Percentiles rank a stretch among this genome's conserved stretches.
phyloP scores from a whole-genome alignment of 1,284 basidiomycete species.

The Stygiomarasmius scandens region DNA sequence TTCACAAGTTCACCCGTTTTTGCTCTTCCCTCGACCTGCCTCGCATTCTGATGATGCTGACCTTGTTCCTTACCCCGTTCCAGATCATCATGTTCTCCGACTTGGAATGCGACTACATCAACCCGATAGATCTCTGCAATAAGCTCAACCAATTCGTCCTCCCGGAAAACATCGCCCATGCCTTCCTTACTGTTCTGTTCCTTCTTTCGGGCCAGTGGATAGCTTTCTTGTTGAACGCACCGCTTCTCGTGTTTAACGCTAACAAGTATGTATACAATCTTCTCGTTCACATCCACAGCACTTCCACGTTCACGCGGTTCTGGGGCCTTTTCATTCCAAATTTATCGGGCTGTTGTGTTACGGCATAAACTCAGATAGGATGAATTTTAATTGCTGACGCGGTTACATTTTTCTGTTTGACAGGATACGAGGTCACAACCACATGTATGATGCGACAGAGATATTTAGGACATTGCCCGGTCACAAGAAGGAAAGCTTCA shows the following conservation, averaged over 20 bases:
- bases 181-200: conserved; percentile 86
- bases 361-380: too few relatives aligned
- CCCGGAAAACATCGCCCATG: conserved; percentile 95
- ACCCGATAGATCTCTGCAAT: conserved; percentile 99
- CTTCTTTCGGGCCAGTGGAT: conserved; percentile 96
- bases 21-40: not conserved
- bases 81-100: conserved; percentile 99
- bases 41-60: not conserved
- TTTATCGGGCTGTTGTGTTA: too few relatives aligned
- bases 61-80: conserved; percentile 9
- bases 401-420: not conserved
- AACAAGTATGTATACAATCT: conserved; percentile 76
- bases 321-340: conserved; percentile 3
- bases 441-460: conserved; percentile 99
- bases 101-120: conserved; percentile 98
- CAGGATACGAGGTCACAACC: conserved; percentile 92
- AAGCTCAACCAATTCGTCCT: conserved; percentile 99
- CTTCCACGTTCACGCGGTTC: conserved; percentile 2
- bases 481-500: conserved; percentile 97
- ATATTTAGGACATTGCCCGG: conserved; percentile 94
- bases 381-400: not conserved
- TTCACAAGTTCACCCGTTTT: not conserved
- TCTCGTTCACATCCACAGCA: not conserved
- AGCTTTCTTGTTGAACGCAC: conserved; percentile 90
- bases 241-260: conserved; percentile 88